Conservation (phyloP, 2,329 filamentous ascomycete genomes). For the Sporothrix euskadiensis region DNA sequence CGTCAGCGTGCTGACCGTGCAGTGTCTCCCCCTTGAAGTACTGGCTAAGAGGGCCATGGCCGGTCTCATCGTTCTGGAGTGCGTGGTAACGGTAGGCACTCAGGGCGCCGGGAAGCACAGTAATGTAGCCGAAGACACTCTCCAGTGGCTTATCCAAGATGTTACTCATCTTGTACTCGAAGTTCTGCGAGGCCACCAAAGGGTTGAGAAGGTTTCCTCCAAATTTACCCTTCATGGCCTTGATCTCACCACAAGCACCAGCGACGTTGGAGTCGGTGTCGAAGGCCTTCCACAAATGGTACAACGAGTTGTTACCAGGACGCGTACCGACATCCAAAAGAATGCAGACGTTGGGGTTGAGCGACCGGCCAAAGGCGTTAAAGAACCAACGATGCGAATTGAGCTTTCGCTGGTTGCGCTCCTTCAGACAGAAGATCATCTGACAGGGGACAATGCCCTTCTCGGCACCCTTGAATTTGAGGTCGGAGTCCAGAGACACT, state of each 20-base stretch:
- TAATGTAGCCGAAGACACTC: conserved; percentile 96
- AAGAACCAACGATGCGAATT: conserved; percentile 99
- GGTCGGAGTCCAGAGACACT: conserved; percentile 88
- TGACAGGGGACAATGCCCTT: conserved; percentile 98
- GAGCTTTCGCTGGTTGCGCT: conserved; percentile 95
- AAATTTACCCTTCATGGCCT: conserved; percentile 85
- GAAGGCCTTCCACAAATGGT: conserved; percentile 98
- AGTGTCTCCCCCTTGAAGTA: conserved; percentile 98
- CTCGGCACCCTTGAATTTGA: conserved; percentile 98
- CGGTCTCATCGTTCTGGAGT: conserved; percentile 94
- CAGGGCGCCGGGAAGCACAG: conserved; percentile 93
- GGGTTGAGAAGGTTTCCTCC: conserved; percentile 91
- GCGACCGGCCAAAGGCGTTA: conserved; percentile 89
- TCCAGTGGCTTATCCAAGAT: conserved; percentile 97
- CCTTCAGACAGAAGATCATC: conserved; percentile 97
- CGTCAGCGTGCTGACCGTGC: conserved; percentile 87
- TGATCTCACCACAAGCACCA: conserved; percentile 96
- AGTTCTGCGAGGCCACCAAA: conserved; percentile 93
- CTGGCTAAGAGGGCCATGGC: conserved; percentile 87
- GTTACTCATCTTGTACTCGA: conserved; percentile 99
- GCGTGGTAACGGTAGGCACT: conserved; percentile 97
- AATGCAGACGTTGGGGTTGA: conserved; percentile 96
- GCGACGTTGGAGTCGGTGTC: conserved; percentile 97
- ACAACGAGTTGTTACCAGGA: conserved; percentile 85
- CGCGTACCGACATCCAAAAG: conserved; percentile 94